Percentiles rank a stretch among this genome's conserved stretches.
Evolutionary conservation across 352 stramenopile genomes (phyloP).

Genomic region (Phytophthora crassamura): DNA sequence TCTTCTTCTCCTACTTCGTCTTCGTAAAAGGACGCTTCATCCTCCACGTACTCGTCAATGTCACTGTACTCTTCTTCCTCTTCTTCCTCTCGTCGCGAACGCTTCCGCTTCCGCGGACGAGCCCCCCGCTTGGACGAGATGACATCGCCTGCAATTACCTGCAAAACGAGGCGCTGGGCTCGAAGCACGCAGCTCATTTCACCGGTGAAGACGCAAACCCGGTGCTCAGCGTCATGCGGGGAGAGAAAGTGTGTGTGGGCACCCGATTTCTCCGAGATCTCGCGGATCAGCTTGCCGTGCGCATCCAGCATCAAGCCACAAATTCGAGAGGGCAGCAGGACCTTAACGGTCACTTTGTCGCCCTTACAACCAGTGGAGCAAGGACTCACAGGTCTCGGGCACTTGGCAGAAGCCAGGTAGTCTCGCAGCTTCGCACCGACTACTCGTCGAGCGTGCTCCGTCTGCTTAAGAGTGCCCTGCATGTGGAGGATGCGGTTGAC

Average conservation of each 20-base stretch:
- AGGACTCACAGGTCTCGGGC: slow-evolving; percentile 12
- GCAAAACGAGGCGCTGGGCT: slow-evolving; percentile 63
- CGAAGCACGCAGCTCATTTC: slow-evolving; percentile 58
- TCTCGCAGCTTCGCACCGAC: slow-evolving; percentile 43
- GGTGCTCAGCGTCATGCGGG: slow-evolving; percentile 43
- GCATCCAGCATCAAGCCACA: slow-evolving; percentile 57
- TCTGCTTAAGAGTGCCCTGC: slow-evolving; percentile 56
- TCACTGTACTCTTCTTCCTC: slow-evolving; percentile 23
- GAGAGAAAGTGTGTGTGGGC: slow-evolving; percentile 58
- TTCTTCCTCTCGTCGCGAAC: slow-evolving; percentile 19
- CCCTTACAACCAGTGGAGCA: slow-evolving; percentile 35
- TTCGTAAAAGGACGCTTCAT: slow-evolving; percentile 23
- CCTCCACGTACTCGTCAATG: slow-evolving; percentile 20
- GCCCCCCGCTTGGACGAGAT: slow-evolving; percentile 52
- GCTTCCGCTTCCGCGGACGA: slow-evolving; percentile 52
- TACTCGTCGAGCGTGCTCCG: slow-evolving; percentile 49
- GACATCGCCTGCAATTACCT: slow-evolving; percentile 61
- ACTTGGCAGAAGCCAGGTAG: slow-evolving; percentile 38
- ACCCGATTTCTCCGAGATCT: slow-evolving; percentile 60
- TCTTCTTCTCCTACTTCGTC: slow-evolving; percentile 25
- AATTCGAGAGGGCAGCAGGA: slow-evolving; percentile 53
- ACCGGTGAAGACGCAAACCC: slow-evolving; percentile 63
- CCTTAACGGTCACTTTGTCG: slow-evolving; percentile 62
- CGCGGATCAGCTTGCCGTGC: slow-evolving; percentile 55
- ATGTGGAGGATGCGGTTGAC: slow-evolving; percentile 73